phyloP scores from a whole-genome alignment of 768 basidiomycete species.

The Hygrocybe coccinea region DNA sequence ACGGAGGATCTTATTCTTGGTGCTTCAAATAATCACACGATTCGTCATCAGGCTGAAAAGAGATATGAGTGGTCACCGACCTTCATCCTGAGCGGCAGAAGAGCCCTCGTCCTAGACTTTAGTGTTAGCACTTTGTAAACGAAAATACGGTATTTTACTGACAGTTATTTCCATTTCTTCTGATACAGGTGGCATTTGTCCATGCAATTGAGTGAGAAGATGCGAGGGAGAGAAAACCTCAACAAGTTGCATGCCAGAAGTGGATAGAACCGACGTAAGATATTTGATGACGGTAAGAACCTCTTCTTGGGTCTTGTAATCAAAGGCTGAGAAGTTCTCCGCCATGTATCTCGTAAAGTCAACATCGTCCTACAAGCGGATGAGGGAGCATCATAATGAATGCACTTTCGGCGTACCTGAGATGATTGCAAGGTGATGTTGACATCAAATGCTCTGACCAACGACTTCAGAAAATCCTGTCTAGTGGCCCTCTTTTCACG shows the following conservation, averaged over 20 bases:
- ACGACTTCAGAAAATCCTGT: slow-evolving; percentile 80
- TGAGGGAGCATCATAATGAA: neutral
- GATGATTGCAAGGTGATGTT: slow-evolving; percentile 49
- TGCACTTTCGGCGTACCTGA: slow-evolving; percentile 40
- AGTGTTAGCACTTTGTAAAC: neutral
- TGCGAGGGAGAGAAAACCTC: slow-evolving; percentile 69
- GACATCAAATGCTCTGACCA: slow-evolving; percentile 82
- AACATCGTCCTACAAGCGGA: slow-evolving; percentile 60
- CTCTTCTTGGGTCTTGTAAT: slow-evolving; percentile 96
- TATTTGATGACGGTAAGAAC: slow-evolving; percentile 78
- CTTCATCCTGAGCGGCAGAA: neutral
- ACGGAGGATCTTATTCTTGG: slow-evolving; percentile 53
- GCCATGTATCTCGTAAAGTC: slow-evolving; percentile 89
- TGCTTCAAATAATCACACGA: slow-evolving; percentile 12
- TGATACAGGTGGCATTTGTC: slow-evolving; percentile 12
- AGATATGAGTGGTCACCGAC: neutral
- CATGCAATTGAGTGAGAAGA: slow-evolving; percentile 57
- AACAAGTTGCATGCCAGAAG: slow-evolving; percentile 76
- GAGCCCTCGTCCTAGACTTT: neutral
- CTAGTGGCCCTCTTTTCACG: slow-evolving; percentile 84
- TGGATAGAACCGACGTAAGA: slow-evolving; percentile 70
- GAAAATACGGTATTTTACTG: neutral
- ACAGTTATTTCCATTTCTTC: neutral
- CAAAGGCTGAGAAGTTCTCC: slow-evolving; percentile 87
- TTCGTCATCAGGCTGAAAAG: slow-evolving; percentile 2